phyloP scores from a whole-genome alignment of 208 protist species.

The Acanthamoeba castellanii region DNA sequence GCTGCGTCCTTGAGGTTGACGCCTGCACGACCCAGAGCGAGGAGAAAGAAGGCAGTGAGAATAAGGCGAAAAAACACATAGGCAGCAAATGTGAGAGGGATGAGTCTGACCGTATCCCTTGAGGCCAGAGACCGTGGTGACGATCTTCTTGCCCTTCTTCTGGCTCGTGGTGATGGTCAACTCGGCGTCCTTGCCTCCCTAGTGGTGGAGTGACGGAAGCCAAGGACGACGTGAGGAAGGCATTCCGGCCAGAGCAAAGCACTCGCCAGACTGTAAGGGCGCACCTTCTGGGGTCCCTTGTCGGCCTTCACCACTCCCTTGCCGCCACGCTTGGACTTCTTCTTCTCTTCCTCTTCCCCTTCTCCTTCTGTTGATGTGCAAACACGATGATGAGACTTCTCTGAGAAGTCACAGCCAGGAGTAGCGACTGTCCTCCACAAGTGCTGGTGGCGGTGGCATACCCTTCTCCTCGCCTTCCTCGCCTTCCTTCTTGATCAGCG shows the following conservation, averaged over 20 bases:
- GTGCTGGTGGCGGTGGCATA: background rate
- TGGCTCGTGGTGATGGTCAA: constrained; percentile 1
- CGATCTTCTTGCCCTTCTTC: constrained; percentile 52
- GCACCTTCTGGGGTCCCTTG: constrained; percentile 24
- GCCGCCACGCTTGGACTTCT: constrained; percentile 53
- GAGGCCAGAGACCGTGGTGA: constrained; percentile 56
- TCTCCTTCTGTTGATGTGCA: background rate
- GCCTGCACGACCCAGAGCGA: background rate
- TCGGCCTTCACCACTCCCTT: constrained; percentile 50
- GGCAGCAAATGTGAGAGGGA: background rate
- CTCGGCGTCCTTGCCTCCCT: constrained; percentile 33
- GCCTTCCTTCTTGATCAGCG: constrained; percentile 5
- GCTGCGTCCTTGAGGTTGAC: constrained; percentile 64
- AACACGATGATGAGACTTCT: background rate
- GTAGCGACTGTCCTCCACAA: no score
- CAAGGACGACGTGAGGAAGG: background rate
- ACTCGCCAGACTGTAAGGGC: background rate
- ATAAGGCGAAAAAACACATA: background rate
- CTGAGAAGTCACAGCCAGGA: background rate
- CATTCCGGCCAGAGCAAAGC: background rate
- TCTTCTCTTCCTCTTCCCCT: constrained; percentile 61
- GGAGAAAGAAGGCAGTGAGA: background rate
- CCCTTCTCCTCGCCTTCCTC: constrained; percentile 16
- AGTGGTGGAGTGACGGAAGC: background rate
- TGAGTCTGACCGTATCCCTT: constrained; percentile 29